Conservation (phyloP, 768 basidiomycete species). For the Rhizopogon sp. region DNA sequence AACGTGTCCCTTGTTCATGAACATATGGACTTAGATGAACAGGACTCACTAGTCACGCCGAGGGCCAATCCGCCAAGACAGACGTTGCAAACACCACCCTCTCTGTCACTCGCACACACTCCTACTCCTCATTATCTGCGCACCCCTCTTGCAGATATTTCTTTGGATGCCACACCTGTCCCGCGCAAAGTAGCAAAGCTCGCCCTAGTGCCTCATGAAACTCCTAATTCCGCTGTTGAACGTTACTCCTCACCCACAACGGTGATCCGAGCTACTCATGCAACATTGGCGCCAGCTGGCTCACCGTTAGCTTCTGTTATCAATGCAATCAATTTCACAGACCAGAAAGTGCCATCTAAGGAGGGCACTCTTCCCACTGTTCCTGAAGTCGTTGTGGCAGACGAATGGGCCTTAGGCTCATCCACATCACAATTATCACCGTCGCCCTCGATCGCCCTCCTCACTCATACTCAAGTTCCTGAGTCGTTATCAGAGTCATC, state of each 20-base stretch:
- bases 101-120: not conserved
- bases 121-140: not conserved
- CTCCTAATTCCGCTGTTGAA: not conserved
- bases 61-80: not conserved
- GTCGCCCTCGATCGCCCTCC: conserved; percentile 3
- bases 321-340: conserved; percentile 23
- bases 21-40: not conserved
- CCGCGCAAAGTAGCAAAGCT: conserved; percentile 7
- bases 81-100: conserved; percentile 1
- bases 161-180: conserved; percentile 11
- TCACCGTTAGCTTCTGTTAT: conserved; percentile 25
- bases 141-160: conserved; percentile 8
- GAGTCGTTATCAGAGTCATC: not conserved
- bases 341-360: not conserved
- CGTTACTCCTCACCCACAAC: conserved; percentile 1
- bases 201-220: not conserved
- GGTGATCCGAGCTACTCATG: not conserved
- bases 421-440: conserved; percentile 2
- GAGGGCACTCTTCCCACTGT: not conserved
- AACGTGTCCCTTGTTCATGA: not conserved
- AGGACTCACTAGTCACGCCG: not conserved
- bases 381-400: conserved; percentile 1
- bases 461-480: conserved; percentile 3
- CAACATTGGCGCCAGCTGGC: conserved; percentile 11
- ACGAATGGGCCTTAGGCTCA: not conserved